phyloP scores from a whole-genome alignment of 768 basidiomycete species.

The Gelatoporia subvermispora region DNA sequence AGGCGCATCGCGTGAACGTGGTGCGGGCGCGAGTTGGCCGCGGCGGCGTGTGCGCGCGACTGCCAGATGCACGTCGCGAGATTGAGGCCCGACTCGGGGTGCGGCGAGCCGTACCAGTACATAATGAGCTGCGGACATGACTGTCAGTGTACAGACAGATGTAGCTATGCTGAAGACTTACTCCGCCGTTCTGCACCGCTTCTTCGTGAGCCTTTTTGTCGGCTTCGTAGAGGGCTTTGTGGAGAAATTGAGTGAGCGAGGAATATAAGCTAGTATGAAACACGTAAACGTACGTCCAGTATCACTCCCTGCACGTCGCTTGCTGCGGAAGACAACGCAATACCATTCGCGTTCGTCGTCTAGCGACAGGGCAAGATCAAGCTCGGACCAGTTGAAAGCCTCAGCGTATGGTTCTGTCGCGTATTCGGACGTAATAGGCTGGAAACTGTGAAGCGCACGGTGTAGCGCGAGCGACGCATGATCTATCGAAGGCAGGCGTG shows the following conservation, averaged over 20 bases:
- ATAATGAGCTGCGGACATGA: constrained; percentile 55
- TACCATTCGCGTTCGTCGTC: constrained; percentile 87
- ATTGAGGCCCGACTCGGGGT: constrained; percentile 72
- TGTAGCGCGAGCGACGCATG: constrained; percentile 80
- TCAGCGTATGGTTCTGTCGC: constrained; percentile 58
- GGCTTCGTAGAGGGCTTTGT: constrained; percentile 76
- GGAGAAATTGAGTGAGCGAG: constrained; percentile 1
- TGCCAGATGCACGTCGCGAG: constrained; percentile 97
- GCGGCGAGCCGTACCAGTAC: constrained; percentile 92
- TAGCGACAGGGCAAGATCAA: constrained; percentile 47
- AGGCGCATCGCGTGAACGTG: constrained; percentile 83
- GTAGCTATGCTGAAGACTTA: constrained; percentile 31
- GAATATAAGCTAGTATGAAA: background rate
- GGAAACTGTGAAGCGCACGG: constrained; percentile 77
- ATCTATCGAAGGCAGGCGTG: constrained; percentile 82
- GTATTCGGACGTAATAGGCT: constrained; percentile 55
- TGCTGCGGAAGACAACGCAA: constrained; percentile 84
- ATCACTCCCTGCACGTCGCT: constrained; percentile 67
- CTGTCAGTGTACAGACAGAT: background rate
- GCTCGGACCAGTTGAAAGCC: constrained; percentile 86
- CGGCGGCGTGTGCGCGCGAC: constrained; percentile 76
- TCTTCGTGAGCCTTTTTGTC: constrained; percentile 90
- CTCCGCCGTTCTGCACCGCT: constrained; percentile 82
- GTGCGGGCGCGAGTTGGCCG: constrained; percentile 73
- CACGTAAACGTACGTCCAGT: constrained; percentile 45